These are phyloP conservation scores for Fraxinus platypoda DNA, from an alignment of 305 asterid species.

Conservation along the genomic window DNA sequence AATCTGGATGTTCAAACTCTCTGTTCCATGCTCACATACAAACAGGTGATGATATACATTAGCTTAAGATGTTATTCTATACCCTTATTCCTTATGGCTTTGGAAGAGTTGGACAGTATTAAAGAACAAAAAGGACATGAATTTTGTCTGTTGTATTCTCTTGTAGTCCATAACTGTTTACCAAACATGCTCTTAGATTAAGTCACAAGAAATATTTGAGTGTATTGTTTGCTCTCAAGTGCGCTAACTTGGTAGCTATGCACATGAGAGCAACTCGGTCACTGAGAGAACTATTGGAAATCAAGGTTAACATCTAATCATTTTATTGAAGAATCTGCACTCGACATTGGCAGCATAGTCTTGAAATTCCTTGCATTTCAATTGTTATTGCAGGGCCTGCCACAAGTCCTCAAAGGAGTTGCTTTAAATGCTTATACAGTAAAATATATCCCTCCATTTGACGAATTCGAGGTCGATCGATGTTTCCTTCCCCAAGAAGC, in stretches of 20 bases:
- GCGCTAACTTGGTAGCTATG: not conserved
- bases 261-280: not conserved
- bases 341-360: not conserved
- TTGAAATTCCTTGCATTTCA: not conserved
- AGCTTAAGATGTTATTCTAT: not conserved
- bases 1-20: slow-evolving; percentile 73
- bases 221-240: not conserved
- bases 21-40: slow-evolving; percentile 96
- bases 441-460: slow-evolving; percentile 78
- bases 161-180: not conserved
- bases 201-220: not conserved
- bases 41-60: slow-evolving; percentile 52
- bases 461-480: slow-evolving; percentile 85
- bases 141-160: not conserved
- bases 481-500: slow-evolving; percentile 60
- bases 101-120: not conserved
- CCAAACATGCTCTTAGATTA: not conserved
- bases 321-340: not conserved
- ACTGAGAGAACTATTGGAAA: not conserved
- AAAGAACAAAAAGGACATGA: no score
- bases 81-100: not conserved
- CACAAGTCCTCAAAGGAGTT: slow-evolving; percentile 63
- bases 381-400: slow-evolving; percentile 52
- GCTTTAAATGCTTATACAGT: slow-evolving; percentile 49
- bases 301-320: not conserved